Conservation (phyloP, 2,329 filamentous ascomycete genomes). For the Fusarium penzigii region DNA sequence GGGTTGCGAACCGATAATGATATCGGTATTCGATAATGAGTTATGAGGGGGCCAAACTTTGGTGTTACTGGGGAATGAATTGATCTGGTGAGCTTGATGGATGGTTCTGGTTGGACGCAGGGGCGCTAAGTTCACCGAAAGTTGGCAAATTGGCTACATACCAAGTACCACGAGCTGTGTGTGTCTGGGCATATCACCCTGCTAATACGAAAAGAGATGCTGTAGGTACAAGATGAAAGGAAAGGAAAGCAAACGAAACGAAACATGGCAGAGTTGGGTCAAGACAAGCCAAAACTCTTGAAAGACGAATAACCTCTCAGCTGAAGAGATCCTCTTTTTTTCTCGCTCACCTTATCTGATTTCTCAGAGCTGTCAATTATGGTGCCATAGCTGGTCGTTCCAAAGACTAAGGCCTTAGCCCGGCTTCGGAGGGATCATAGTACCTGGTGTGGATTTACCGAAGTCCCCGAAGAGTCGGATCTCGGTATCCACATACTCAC, state of each 20-base stretch:
- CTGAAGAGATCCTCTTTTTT: neutral
- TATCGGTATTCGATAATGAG: conserved; percentile 10
- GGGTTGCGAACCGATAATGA: conserved; percentile 22
- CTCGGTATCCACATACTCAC: conserved; percentile 15
- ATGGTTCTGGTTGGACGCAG: conserved; percentile 29
- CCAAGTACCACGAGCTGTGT: neutral
- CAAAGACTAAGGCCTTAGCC: conserved; percentile 15
- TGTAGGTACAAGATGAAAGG: too few relatives aligned
- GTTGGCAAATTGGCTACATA: conserved; percentile 3
- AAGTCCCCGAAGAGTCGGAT: conserved; percentile 9
- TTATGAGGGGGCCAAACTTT: conserved; percentile 12
- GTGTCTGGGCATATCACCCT: too few relatives aligned
- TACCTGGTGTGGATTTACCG: conserved; percentile 5
- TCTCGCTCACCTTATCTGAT: neutral
- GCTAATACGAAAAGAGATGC: too few relatives aligned
- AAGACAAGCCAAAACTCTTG: too few relatives aligned
- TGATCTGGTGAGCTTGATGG: conserved; percentile 27
- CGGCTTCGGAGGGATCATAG: conserved; percentile 6
- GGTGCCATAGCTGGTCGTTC: neutral
- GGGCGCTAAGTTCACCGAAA: conserved; percentile 26
- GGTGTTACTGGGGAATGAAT: conserved; percentile 22
- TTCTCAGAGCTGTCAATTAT: neutral
- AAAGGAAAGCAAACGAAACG: neutral
- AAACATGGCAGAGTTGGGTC: neutral
- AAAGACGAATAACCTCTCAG: neutral